Evolutionary conservation across 2,329 filamentous ascomycete species (phyloP), one percentile per base, ranked within the genome.

Genomic region (Phyllosticta capitalensis): DNA sequence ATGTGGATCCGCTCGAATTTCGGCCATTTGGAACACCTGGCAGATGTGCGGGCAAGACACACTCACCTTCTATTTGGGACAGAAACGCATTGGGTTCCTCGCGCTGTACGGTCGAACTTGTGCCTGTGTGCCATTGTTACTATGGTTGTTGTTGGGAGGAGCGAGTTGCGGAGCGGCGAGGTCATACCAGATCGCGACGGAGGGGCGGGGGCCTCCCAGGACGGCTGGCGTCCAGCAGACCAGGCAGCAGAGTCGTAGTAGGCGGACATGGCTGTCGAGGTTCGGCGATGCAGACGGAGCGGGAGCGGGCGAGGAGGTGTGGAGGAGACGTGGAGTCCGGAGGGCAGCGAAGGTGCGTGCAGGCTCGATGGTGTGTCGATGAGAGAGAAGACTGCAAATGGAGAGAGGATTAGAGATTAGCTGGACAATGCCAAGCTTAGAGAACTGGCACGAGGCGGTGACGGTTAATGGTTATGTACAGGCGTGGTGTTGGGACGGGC

Each of bases 1-100:
- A 45, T 10, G 54, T 26, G 45, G 55, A 52, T 33, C 50, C 45
- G 20, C 12, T 19, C 30, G 51, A 49, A 51, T 9, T 45, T 45
- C 38, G 38, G 38, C 12, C 38, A 45, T 45, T 45, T 45, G 38
- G 24, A 52, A 26, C 50, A 52, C 24, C 50, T 52, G 50, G 50
- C 50, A 22, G 19, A 19, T 52, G 50, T 12, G 3, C 24, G n/a
- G 52, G 19, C 21, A 28, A 12, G 22, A 54, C 20, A 28, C 10
- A 54, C 28, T 38, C 87, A 94, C 89, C 89, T 78, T 95, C 91
- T 74, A 95, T 87, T 76, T 96, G 91, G 72, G 88, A 87, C 66
- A 84, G 85, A 73, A 95, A 96, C 61, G 91, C 90, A 69, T 81
- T 78, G 61, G 83, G 81, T 62, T 95, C 90, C 65, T 92, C 89